These are phyloP conservation scores for Pouteria campechiana DNA, from an alignment of 179 eudicot species.

Conservation along the genomic window DNA sequence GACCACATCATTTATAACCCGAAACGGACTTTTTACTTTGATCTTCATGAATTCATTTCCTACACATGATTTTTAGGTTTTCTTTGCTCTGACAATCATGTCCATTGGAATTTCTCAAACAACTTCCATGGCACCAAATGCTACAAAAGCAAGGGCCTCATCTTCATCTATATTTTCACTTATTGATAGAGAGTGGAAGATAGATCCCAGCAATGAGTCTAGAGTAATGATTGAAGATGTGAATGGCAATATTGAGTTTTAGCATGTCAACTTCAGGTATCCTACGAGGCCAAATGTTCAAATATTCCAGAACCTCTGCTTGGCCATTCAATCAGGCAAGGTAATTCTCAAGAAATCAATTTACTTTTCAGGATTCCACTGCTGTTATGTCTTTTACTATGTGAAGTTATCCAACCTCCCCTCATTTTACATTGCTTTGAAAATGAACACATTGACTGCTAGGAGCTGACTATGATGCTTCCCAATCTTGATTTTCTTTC, in stretches of 20 bases:
- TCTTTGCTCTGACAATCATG: slow-evolving; percentile 53
- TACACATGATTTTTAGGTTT: too few relatives aligned
- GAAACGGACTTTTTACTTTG: too few relatives aligned
- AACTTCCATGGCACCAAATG: slow-evolving; percentile 16
- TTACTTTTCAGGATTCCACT: too few relatives aligned
- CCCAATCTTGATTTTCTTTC: too few relatives aligned
- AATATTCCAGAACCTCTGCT: slow-evolving; percentile 23
- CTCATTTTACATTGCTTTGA: too few relatives aligned
- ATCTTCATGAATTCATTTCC: too few relatives aligned
- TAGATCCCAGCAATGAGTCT: slow-evolving; percentile 21
- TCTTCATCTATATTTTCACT: slow-evolving; percentile 26
- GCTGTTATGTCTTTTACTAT: too few relatives aligned
- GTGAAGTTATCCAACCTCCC: too few relatives aligned
- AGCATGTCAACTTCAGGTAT: slow-evolving; percentile 25
- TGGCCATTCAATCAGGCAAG: slow-evolving; percentile 32
- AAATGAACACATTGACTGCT: too few relatives aligned
- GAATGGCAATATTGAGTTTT: slow-evolving; percentile 20
- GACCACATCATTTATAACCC: too few relatives aligned
- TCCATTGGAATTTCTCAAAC: slow-evolving; percentile 25
- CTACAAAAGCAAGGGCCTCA: slow-evolving; percentile 19
- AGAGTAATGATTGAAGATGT: slow-evolving; percentile 14
- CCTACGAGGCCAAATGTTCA: slow-evolving; percentile 24
- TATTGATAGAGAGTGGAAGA: slow-evolving; percentile 21
- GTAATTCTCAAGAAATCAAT: too few relatives aligned
- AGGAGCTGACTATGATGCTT: too few relatives aligned